Evolutionary conservation across 2,329 filamentous ascomycete genomes (phyloP).

Genomic region (Hypoxylon rubiginosum): DNA sequence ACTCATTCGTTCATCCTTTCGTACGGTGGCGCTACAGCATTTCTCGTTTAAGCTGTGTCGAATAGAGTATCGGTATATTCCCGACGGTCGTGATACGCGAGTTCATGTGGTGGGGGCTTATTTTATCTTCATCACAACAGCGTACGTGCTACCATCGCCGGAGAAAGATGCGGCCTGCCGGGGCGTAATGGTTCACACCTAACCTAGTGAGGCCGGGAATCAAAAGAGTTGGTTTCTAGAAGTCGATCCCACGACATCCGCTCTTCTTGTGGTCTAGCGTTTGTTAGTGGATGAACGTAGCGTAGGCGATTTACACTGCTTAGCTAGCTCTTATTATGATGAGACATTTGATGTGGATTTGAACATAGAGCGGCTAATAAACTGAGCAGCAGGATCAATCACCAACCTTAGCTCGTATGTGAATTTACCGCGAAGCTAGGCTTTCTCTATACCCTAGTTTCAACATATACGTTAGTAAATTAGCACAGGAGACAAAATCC

Average conservation of each 20-base stretch:
- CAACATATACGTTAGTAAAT: not conserved
- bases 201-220: not conserved
- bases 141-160: not conserved
- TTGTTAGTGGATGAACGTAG: not conserved
- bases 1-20: not conserved
- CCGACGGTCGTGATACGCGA: slow-evolving; percentile 5
- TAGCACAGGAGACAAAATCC: slow-evolving; percentile 7
- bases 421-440: not conserved
- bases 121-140: not conserved
- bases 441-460: not conserved
- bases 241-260: not conserved
- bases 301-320: slow-evolving; percentile 3
- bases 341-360: not conserved
- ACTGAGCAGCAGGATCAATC: not conserved
- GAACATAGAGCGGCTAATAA: not conserved
- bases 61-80: slow-evolving; percentile 12
- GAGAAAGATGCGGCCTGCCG: slow-evolving; percentile 1
- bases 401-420: not conserved
- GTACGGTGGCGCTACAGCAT: not conserved
- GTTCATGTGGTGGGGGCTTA: not conserved
- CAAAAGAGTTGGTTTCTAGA: not conserved
- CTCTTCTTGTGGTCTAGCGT: not conserved
- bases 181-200: not conserved
- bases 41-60: not conserved
- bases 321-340: not conserved